These are phyloP conservation scores for Oryza rufipogon DNA, from an alignment of 176 grass and related monocot genomes.

Conservation along the genomic window DNA sequence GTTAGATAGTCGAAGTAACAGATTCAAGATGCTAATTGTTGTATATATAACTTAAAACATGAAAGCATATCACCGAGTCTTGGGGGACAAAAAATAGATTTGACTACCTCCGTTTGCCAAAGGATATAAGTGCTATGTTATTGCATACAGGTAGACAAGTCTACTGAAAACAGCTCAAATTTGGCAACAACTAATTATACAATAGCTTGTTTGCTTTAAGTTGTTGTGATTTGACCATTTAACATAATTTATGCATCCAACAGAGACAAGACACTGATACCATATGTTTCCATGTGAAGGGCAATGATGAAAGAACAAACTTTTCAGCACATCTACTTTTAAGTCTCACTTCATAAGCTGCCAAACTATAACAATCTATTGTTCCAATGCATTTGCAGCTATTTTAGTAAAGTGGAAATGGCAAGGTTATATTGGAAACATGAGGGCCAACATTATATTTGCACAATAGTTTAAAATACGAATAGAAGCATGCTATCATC, in stretches of 20 bases:
- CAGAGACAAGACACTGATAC: conserved; percentile 21
- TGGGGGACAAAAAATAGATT: not conserved
- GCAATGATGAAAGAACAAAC: conserved; percentile 27
- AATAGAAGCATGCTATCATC: conserved; percentile 5
- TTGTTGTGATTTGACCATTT: conserved; percentile 21
- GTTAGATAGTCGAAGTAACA: not conserved
- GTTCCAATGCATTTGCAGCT: not conserved
- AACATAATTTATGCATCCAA: conserved; percentile 50
- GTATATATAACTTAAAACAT: not conserved
- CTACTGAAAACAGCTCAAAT: not conserved
- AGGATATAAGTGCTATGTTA: not conserved
- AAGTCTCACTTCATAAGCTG: not conserved
- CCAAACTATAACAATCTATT: not conserved
- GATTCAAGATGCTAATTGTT: not conserved
- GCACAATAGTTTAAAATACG: not conserved
- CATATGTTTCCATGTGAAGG: conserved; percentile 1
- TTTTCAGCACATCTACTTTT: not conserved
- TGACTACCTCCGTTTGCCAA: no score
- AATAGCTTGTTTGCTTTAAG: conserved; percentile 30
- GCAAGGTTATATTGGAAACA: not conserved
- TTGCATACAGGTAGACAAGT: conserved; percentile 30
- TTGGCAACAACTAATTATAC: not conserved
- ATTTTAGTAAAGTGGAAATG: conserved; percentile 14
- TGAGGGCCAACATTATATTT: not conserved
- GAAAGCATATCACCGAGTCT: not conserved